Evolutionary conservation across 2,329 filamentous ascomycete genomes (phyloP).

Genomic region (Byssothecium circinans): DNA sequence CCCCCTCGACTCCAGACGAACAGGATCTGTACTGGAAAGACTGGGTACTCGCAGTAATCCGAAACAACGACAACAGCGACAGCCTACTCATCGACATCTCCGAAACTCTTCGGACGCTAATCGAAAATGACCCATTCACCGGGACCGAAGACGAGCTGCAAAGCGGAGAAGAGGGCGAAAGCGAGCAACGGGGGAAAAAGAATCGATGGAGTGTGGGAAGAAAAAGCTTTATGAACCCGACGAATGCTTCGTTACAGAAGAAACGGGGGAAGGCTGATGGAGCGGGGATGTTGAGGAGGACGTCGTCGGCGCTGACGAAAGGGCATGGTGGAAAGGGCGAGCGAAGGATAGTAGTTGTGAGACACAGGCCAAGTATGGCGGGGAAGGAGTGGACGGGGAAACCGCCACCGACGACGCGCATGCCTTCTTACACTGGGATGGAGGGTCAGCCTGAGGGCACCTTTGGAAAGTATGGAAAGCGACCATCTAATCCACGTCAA

Average conservation of each 20-base stretch:
- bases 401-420: too few relatives aligned
- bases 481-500: too few relatives aligned
- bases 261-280: background rate
- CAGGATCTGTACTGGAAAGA: background rate
- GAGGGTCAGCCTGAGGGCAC: too few relatives aligned
- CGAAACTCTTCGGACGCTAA: background rate
- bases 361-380: too few relatives aligned
- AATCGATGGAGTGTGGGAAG: background rate
- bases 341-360: too few relatives aligned
- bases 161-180: background rate
- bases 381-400: too few relatives aligned
- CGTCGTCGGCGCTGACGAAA: too few relatives aligned
- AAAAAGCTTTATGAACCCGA: background rate
- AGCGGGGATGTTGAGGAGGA: too few relatives aligned
- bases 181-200: background rate
- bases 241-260: background rate
- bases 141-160: background rate
- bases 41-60: too few relatives aligned
- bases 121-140: background rate
- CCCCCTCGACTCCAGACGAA: background rate
- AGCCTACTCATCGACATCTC: background rate
- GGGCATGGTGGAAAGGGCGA: too few relatives aligned
- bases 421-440: too few relatives aligned
- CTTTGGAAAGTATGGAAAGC: too few relatives aligned
- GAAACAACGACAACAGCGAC: background rate